Evolutionary conservation across 2,329 filamentous ascomycete species (phyloP).

Genomic region (Pezicula radicicola): DNA sequence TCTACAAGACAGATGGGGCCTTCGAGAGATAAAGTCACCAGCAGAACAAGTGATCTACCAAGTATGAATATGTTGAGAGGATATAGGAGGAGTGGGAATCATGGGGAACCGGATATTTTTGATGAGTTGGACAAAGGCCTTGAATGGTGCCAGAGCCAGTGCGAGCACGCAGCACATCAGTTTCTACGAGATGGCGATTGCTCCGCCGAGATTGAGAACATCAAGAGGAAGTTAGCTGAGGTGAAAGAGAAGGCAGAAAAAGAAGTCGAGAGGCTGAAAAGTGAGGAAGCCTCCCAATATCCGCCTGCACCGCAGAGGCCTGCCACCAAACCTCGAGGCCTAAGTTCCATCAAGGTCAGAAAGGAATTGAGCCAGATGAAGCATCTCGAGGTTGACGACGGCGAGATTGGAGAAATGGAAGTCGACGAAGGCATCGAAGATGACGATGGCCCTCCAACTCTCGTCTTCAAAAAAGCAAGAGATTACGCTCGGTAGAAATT

Average conservation of each 20-base stretch:
- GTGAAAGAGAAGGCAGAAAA: conserved; percentile 47
- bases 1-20: conserved; percentile 37
- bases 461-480: conserved; percentile 24
- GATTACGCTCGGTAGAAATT: conserved; percentile 6
- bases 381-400: conserved; percentile 20
- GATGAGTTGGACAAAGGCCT: conserved; percentile 76
- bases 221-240: conserved; percentile 61
- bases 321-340: not conserved
- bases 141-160: conserved; percentile 76
- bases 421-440: conserved; percentile 20
- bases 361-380: conserved; percentile 5
- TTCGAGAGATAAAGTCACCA: conserved; percentile 17
- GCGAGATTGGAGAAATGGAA: conserved; percentile 15
- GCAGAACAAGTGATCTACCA: not conserved
- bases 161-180: conserved; percentile 84
- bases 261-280: conserved; percentile 19
- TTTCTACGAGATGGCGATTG: conserved; percentile 88
- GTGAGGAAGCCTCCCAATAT: conserved; percentile 11
- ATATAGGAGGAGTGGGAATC: conserved; percentile 16
- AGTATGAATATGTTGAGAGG: conserved; percentile 18
- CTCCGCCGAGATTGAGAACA: conserved; percentile 68
- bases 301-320: conserved; percentile 6
- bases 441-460: conserved; percentile 15
- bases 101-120: conserved; percentile 47
- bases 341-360: conserved; percentile 2